phyloP scores from a whole-genome alignment of 768 basidiomycete species.

The Lactarius evosmus region DNA sequence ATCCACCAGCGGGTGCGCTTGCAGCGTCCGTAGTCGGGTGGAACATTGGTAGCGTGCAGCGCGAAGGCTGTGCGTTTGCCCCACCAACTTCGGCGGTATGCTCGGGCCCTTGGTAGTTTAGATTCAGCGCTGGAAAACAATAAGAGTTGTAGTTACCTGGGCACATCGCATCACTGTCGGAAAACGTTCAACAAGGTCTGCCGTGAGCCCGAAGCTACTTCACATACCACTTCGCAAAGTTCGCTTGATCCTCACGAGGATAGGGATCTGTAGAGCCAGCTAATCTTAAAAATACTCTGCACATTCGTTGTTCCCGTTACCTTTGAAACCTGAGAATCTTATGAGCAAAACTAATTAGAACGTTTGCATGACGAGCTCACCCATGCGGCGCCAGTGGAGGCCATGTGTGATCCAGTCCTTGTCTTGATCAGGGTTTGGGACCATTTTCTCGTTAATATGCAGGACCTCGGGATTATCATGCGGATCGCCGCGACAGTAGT shows the following conservation, averaged over 20 bases:
- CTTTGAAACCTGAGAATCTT: conserved; percentile 48
- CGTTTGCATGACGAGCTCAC: conserved; percentile 35
- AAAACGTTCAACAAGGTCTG: background rate
- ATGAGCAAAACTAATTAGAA: conserved; percentile 14
- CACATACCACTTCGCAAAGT: conserved; percentile 53
- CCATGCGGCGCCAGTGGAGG: conserved; percentile 56
- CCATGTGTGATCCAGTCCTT: conserved; percentile 58
- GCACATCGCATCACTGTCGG: conserved; percentile 49
- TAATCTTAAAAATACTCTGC: background rate
- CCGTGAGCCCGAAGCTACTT: background rate
- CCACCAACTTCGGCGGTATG: conserved; percentile 38
- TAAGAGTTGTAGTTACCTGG: conserved; percentile 36
- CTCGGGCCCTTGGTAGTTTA: conserved; percentile 43
- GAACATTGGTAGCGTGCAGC: conserved; percentile 52
- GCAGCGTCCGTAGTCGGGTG: conserved; percentile 40
- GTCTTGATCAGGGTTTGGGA: conserved; percentile 44
- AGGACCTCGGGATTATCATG: conserved; percentile 47
- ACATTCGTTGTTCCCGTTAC: conserved; percentile 29
- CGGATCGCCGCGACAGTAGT: conserved; percentile 47
- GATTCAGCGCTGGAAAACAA: background rate
- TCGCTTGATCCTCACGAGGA: conserved; percentile 50
- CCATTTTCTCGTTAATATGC: conserved; percentile 44
- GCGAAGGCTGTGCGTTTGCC: conserved; percentile 44
- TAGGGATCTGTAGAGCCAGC: conserved; percentile 47
- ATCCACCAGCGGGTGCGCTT: conserved; percentile 38